Base-by-base conservation (phyloP, 129 eudicot species). In the Daucus carota region DNA sequence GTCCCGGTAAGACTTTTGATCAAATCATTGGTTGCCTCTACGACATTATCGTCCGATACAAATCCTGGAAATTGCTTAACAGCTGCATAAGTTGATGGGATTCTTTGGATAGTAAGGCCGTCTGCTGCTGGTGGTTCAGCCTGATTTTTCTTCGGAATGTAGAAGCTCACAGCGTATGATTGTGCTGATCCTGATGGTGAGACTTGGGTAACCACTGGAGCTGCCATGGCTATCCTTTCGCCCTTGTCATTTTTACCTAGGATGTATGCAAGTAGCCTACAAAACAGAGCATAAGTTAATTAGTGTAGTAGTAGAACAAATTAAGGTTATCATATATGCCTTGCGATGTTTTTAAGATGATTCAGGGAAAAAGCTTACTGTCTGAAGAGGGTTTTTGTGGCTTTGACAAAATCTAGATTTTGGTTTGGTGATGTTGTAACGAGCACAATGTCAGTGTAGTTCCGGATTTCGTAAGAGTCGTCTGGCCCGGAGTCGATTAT, bases 191-290 rank as follows among this genome's bases (percentile, higher is more conserved):
- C 47, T 57, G 65, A 24, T 57, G 24, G 11, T 57, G 65, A n/a
- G 65, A 70, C 73, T 70, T 70, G 73, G 31, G 73, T 70, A 1
- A 70, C 73, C 20, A 70, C 73, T 5, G 48, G 73, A 36, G 47
- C 73, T 40, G 73, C 48, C 73, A 20, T 38, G 1, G n/a, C 73
- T 70, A 70, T 38, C 22, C 2, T 40, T 17, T 40, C 28, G 0
- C 17, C 6, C 31, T 40, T 42, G 32, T 70, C 31, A 26, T 70
- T 70, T 20, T 40, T 70, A 24, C 73, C 73, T 0, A 8, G 48
- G 41, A 70, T 70, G 48, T 70, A 70, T 2, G 16, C 20, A 70
- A 40, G 7, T 70, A 70, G 31, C 73, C 73, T 70, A 10, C 43
- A 34, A 31, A 20, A 36, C 42, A 57, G 29, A n/a, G 31, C 62